Percentiles rank a stretch among this genome's conserved stretches.
These are phyloP conservation scores for Botrytis hyacinthi DNA, from an alignment of 2,329 filamentous ascomycete species.

Conservation along the genomic window DNA sequence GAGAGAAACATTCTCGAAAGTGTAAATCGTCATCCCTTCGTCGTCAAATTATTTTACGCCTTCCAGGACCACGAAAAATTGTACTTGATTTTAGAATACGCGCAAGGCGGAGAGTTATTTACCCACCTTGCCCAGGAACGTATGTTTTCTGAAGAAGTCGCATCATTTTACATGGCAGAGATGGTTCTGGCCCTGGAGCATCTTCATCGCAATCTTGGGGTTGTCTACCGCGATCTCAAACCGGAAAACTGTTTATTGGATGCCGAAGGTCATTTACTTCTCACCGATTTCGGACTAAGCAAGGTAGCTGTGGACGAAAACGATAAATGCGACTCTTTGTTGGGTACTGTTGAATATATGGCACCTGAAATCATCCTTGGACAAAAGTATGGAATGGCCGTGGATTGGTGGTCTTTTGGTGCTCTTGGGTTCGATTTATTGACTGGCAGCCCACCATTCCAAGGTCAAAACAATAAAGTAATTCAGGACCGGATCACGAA, in stretches of 20 bases:
- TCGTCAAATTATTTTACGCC: slow-evolving; percentile 96
- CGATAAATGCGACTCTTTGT: slow-evolving; percentile 76
- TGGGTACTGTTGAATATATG: slow-evolving; percentile 98
- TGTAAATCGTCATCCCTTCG: slow-evolving; percentile 94
- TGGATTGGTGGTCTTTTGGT: slow-evolving; percentile 98
- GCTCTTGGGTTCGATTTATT: slow-evolving; percentile 89
- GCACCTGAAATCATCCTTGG: slow-evolving; percentile 86
- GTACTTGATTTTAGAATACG: slow-evolving; percentile 96
- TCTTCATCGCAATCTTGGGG: slow-evolving; percentile 85
- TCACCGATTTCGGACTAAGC: slow-evolving; percentile 95
- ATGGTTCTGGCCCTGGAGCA: slow-evolving; percentile 94
- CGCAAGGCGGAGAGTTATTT: slow-evolving; percentile 94
- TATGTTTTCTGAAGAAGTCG: slow-evolving; percentile 88
- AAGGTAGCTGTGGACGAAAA: slow-evolving; percentile 81
- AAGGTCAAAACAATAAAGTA: slow-evolving; percentile 86
- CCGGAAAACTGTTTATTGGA: slow-evolving; percentile 97
- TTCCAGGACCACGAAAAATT: slow-evolving; percentile 98
- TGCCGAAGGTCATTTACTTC: slow-evolving; percentile 82
- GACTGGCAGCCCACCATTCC: slow-evolving; percentile 88
- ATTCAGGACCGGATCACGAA: slow-evolving; percentile 95
- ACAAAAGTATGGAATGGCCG: slow-evolving; percentile 85
- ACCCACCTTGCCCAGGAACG: slow-evolving; percentile 90
- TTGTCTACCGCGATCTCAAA: slow-evolving; percentile 96
- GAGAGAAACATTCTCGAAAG: slow-evolving; percentile 93
- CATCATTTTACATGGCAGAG: slow-evolving; percentile 98